A percentile compares a stretch with the other conserved stretches of the same genome.
Conservation (phyloP, 805 yeast genomes). For the Tetrapisispora namnaoensis region DNA sequence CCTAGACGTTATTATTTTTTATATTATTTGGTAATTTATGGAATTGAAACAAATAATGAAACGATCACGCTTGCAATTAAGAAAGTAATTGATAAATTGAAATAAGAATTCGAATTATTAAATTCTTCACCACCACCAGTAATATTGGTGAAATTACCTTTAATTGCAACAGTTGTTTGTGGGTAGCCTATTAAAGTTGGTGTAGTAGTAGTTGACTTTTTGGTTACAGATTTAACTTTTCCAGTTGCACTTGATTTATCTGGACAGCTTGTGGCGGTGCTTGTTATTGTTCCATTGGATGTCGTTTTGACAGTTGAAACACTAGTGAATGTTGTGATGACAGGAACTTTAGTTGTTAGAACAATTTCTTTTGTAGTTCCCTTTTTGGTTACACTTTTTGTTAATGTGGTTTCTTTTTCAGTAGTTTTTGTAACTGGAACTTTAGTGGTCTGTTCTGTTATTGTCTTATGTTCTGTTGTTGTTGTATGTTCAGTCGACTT, state of each 20-base stretch:
- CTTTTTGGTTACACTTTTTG: not conserved
- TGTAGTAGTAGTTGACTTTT: not conserved
- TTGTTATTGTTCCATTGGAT: not conserved
- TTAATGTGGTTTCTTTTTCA: not conserved
- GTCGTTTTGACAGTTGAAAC: not conserved
- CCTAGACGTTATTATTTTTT: no score
- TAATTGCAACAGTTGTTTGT: not conserved
- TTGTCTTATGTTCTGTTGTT: not conserved
- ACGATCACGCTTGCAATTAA: constrained; percentile 10
- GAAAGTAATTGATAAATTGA: constrained; percentile 10
- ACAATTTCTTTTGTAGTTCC: not conserved
- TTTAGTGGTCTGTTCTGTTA: not conserved
- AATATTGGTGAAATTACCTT: constrained; percentile 1
- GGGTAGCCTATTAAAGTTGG: not conserved
- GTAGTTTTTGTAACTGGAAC: not conserved
- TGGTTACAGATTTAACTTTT: not conserved
- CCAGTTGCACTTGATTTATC: not conserved
- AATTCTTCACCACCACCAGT: constrained; percentile 3
- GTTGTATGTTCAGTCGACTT: not conserved
- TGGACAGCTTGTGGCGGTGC: not conserved
- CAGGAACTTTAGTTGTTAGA: constrained; percentile 1
- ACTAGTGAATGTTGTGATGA: not conserved
- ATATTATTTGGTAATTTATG: not conserved
- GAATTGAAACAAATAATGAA: constrained; percentile 9
- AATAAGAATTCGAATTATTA: constrained; percentile 9